Percentiles rank a stretch among this genome's conserved stretches.
Conservation (phyloP, 2,329 filamentous ascomycete species). For the Tolypocladium paradoxum region DNA sequence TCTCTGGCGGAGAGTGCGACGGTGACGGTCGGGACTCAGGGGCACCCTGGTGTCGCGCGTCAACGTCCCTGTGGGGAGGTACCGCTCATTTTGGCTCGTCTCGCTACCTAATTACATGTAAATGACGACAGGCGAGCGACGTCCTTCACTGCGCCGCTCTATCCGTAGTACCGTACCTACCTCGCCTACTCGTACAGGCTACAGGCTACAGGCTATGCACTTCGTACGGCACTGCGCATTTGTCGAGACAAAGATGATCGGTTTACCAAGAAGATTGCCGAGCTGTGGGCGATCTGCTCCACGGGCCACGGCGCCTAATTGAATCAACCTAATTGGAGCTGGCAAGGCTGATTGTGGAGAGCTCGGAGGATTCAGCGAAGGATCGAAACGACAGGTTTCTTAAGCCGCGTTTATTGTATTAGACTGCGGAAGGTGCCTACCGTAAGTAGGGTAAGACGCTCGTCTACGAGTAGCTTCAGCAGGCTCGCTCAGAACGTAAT, state of each 20-base stretch:
- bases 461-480: too few species aligned
- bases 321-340: not conserved
- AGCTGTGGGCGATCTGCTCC: not conserved
- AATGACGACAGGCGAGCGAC: not conserved
- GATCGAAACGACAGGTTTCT: not conserved
- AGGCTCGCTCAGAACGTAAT: too few species aligned
- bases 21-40: not conserved
- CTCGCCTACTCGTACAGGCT: too few species aligned
- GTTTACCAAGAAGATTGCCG: not conserved
- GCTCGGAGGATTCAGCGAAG: not conserved
- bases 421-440: too few species aligned
- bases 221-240: not conserved
- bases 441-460: too few species aligned
- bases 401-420: not conserved
- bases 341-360: not conserved
- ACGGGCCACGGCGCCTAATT: not conserved
- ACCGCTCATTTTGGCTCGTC: not conserved
- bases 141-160: not conserved
- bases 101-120: not conserved
- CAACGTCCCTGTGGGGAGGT: not conserved
- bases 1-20: not conserved
- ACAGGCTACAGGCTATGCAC: too few species aligned
- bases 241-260: not conserved
- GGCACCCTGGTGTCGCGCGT: not conserved
- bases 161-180: not conserved